Evolutionary conservation across 2,329 filamentous ascomycete species (phyloP), one percentile per base, ranked within the genome.

Genomic region (Spiromastix sp.): DNA sequence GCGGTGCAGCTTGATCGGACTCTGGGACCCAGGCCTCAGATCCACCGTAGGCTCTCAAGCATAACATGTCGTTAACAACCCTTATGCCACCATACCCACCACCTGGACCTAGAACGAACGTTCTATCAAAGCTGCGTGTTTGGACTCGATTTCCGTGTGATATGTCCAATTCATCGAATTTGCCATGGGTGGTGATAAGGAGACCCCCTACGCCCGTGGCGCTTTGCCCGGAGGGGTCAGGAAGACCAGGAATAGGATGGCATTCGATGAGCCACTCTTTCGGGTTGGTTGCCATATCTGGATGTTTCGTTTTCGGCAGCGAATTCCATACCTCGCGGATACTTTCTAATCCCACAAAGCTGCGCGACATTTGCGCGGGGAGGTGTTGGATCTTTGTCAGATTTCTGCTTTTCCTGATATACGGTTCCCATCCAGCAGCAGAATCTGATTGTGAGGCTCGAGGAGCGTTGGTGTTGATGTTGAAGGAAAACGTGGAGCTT

Each of bases 181-280:
- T 82, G 42, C 85, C 83, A 48, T 91, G 82, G n/a, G 89, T 70
- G 5, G 73, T 79, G 45, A 93, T 73, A 32, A 84, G 71, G 44
- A 93, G 72, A 5, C 85, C 85, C 43, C 83, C 81, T 13, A 89
- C 83, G 4, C 83, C 84, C 13, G 65, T 63, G 1, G 63, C 54
- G 41, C 69, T 79, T 43, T 79, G 60, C 2, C 77, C 76, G 9
- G 70, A 71, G 2, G 77, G 78, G 47, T 93, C 85, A 2, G 72
- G 71, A 16, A 93, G 68, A 21, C 79, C 77, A 2, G 79, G 73
- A 21, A 87, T 66, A 11, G 80, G 72, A 48, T 85, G 79, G 46
- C 84, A 87, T 58, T 93, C 85, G 52, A 93, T 77, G 34, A 85
- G 74, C 69, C 85, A 93, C 48, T 86, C 82, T 50, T 74, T 68